Conservation (phyloP, 768 basidiomycete genomes). For the Multifurca ochricompacta region DNA sequence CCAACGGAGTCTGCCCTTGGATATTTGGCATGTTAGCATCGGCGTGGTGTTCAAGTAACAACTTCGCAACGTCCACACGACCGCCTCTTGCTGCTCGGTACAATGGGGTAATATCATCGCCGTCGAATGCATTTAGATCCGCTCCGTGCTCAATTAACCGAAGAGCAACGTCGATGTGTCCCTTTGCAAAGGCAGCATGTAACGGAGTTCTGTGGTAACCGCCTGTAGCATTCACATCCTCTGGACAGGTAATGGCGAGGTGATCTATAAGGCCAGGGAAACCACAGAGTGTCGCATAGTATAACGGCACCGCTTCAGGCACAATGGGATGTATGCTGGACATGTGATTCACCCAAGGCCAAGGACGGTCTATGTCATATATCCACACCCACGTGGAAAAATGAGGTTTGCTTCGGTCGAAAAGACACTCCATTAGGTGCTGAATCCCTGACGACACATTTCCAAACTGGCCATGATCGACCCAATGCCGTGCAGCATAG, state of each 20-base stretch:
- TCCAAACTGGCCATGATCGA: background rate
- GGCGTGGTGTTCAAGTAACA: background rate
- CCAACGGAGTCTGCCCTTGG: background rate
- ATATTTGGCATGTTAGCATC: background rate
- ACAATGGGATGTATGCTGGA: background rate
- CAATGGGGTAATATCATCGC: background rate
- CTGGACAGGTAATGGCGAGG: background rate
- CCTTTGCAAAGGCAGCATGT: background rate
- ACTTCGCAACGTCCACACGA: background rate
- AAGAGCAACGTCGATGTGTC: background rate
- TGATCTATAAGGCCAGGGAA: background rate
- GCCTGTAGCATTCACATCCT: background rate
- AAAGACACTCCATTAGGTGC: background rate
- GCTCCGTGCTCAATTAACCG: background rate
- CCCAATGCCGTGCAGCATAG: background rate
- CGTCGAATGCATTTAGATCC: background rate
- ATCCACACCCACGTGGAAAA: slow-evolving; percentile 1
- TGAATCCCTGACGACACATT: background rate
- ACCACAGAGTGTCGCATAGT: background rate
- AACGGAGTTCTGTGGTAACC: background rate
- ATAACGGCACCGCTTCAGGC: background rate
- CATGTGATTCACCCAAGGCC: background rate
- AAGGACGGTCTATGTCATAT: background rate
- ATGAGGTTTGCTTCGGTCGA: background rate
- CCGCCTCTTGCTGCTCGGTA: background rate